Base-by-base conservation (phyloP, 2,329 filamentous ascomycete species). In the Aspergillus spinulosporus region DNA sequence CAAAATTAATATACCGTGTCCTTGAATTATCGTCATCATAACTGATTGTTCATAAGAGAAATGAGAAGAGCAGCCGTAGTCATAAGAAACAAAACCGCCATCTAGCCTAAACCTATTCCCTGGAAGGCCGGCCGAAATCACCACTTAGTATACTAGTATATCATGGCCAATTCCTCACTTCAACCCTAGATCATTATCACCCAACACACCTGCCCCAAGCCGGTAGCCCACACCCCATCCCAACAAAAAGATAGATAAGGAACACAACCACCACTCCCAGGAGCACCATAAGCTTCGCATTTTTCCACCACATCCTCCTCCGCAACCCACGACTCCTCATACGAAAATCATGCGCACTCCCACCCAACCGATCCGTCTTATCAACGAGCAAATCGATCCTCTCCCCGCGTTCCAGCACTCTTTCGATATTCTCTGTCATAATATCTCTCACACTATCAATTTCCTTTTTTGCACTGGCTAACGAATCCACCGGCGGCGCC, bases 281-380 rank as follows among this genome's bases (percentile, higher is more conserved):
- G 65, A 99, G 74, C 5, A 84, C 87, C 92, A 97, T 96, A 64
- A 99, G 77, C 79, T 95, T 95, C 45, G 96, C 84, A 73, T 99
- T 97, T 86, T 97, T 97, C 93, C 93, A 97, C 94, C 94, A 99
- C 94, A 99, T 97, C 75, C 88, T 84, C 70, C 95, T 84, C 78
- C 94, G 89, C 66, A 99, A 74, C 1, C 91, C 92, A 28, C 92
- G 81, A 72, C 89, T 95, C 64, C 93, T 82, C 14, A 97, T 87
- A 50, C 94, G 82, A 71, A 99, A 99, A 72, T 99, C 94, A 66
- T 88, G 82, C 52, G 94, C 92, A 72, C 86, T 94, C 29, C 90
- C 90, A 11, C 93, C 94, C 39, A 99, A 75, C 43, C 92, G 82
- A 72, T 97, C 93, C 48, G 95, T 99, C 85, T 99, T 97, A 74